Evolutionary conservation across 2,329 filamentous ascomycete genomes (phyloP).

Genomic region (Claviceps citrina): DNA sequence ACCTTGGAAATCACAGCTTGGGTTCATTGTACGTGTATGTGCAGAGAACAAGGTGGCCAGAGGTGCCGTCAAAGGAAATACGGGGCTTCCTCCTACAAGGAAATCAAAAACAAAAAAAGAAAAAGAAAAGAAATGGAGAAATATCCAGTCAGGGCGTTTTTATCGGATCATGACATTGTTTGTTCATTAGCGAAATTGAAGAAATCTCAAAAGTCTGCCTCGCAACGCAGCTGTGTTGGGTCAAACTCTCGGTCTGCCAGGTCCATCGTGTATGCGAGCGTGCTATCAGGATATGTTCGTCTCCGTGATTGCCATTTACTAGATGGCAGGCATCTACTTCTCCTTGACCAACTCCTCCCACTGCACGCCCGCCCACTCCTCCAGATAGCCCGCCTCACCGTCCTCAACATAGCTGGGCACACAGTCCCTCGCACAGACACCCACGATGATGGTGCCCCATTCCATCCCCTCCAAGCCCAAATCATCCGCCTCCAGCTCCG

Average conservation of each 20-base stretch:
- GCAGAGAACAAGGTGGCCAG: neutral
- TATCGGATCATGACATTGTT: slow-evolving; percentile 20
- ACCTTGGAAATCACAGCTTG: neutral
- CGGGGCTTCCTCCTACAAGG: slow-evolving; percentile 18
- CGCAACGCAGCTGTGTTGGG: slow-evolving; percentile 11
- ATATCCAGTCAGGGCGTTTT: slow-evolving; percentile 19
- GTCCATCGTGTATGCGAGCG: too few relatives aligned
- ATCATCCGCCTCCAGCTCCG: slow-evolving; percentile 68
- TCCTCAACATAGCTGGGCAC: slow-evolving; percentile 39
- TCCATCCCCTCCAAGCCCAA: slow-evolving; percentile 76
- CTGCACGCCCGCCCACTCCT: slow-evolving; percentile 97
- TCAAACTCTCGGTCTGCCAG: neutral
- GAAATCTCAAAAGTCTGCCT: slow-evolving; percentile 15
- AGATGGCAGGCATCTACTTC: slow-evolving; percentile 16
- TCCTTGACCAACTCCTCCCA: slow-evolving; percentile 63
- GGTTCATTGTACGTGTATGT: neutral
- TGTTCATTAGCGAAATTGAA: slow-evolving; percentile 19
- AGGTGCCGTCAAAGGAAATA: slow-evolving; percentile 1
- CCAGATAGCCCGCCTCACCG: slow-evolving; percentile 60
- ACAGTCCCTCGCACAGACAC: slow-evolving; percentile 72
- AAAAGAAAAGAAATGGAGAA: slow-evolving; percentile 13
- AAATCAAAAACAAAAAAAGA: too few relatives aligned
- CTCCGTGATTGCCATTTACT: too few relatives aligned
- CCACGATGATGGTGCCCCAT: slow-evolving; percentile 86
- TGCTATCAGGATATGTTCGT: too few relatives aligned